phyloP scores from a whole-genome alignment of 352 stramenopile genomes.

The Thalassiosira exigua region DNA sequence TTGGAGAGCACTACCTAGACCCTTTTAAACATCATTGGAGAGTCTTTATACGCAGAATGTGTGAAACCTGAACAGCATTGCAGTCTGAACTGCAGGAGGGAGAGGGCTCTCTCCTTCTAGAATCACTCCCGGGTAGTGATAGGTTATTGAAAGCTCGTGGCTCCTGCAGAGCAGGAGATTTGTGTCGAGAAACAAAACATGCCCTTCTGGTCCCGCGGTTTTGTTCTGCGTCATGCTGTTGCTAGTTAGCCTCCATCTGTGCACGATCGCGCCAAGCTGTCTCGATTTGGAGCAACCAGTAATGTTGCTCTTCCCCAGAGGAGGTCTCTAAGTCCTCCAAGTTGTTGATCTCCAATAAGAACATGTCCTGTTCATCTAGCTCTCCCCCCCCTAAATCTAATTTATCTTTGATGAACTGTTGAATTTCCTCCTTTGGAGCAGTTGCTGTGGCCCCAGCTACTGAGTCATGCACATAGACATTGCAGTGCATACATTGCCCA shows the following conservation, averaged over 20 bases:
- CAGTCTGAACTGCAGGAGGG: slow-evolving; percentile 4
- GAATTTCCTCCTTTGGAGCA: slow-evolving; percentile 6
- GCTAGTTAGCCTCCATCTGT: neutral
- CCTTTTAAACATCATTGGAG: no score
- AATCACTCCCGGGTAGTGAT: no score
- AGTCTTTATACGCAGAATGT: no score
- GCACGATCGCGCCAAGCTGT: slow-evolving; percentile 2
- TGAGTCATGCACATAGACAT: slow-evolving; percentile 16
- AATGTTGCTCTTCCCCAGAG: neutral
- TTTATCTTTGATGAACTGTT: neutral
- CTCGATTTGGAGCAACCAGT: neutral
- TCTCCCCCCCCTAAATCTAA: neutral
- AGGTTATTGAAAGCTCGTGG: no score
- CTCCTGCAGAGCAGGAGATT: no score
- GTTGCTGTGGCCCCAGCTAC: neutral
- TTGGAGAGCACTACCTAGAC: no score
- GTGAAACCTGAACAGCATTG: no score
- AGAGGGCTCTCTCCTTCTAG: neutral
- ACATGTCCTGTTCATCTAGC: neutral
- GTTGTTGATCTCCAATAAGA: neutral
- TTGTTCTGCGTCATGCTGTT: neutral
- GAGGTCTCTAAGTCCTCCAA: slow-evolving; percentile 1
- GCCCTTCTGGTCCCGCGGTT: no score
- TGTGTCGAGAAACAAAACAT: no score
- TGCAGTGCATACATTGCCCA: slow-evolving; percentile 26